Evolutionary conservation across 2,329 filamentous ascomycete genomes (phyloP).

Genomic region (Periconia digitata): DNA sequence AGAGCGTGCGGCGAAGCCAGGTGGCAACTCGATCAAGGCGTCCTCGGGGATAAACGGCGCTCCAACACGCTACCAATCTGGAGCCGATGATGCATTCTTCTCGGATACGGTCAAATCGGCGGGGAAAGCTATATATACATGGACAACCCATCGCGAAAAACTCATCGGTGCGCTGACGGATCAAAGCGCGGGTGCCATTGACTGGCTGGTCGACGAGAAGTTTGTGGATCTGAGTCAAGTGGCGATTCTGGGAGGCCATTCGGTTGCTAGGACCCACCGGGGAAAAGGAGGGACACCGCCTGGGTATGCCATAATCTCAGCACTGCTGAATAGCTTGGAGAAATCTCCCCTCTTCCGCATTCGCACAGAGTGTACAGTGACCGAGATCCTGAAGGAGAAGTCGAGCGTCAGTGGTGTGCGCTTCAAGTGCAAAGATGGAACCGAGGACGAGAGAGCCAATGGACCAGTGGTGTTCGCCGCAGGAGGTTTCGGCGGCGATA

Average conservation of each 20-base stretch:
- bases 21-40: slow-evolving; percentile 68
- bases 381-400: slow-evolving; percentile 47
- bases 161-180: slow-evolving; percentile 55
- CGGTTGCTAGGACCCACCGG: slow-evolving; percentile 58
- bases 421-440: slow-evolving; percentile 43
- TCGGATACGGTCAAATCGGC: slow-evolving; percentile 61
- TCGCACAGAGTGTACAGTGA: slow-evolving; percentile 56
- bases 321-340: slow-evolving; percentile 56
- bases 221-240: slow-evolving; percentile 62
- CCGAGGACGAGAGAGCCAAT: slow-evolving; percentile 43
- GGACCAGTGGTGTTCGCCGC: slow-evolving; percentile 63
- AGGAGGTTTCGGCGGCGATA: slow-evolving; percentile 66
- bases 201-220: slow-evolving; percentile 60
- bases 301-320: slow-evolving; percentile 60
- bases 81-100: slow-evolving; percentile 50
- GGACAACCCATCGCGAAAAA: slow-evolving; percentile 36
- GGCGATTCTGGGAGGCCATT: slow-evolving; percentile 62
- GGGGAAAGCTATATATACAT: slow-evolving; percentile 44
- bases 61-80: slow-evolving; percentile 58
- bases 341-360: slow-evolving; percentile 55
- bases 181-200: slow-evolving; percentile 49
- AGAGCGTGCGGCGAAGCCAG: slow-evolving; percentile 61
- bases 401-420: slow-evolving; percentile 55
- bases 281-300: slow-evolving; percentile 59
- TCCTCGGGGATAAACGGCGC: slow-evolving; percentile 68